These are phyloP conservation scores for Dactylellina drechsleri DNA, from an alignment of 2,329 filamentous ascomycete species.

Conservation along the genomic window DNA sequence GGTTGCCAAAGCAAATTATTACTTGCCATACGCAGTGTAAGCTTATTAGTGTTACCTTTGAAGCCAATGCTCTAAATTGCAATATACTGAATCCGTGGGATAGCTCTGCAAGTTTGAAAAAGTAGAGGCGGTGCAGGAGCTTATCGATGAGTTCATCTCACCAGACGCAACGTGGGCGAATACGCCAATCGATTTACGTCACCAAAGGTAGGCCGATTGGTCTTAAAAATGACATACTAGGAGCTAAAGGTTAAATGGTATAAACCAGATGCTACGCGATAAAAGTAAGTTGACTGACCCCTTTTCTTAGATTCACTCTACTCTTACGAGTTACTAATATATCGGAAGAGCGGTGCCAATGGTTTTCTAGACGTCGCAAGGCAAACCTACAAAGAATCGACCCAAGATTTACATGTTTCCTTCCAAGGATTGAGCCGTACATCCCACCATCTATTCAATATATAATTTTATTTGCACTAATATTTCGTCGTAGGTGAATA, in stretches of 20 bases:
- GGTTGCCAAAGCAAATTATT: conserved; percentile 74
- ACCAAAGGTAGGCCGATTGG: conserved; percentile 71
- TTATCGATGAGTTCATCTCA: conserved; percentile 79
- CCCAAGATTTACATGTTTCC: conserved; percentile 78
- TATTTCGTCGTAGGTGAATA: conserved; percentile 15
- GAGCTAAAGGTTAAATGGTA: conserved; percentile 59
- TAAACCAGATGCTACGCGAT: conserved; percentile 75
- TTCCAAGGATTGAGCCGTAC: conserved; percentile 74
- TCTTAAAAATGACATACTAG: neutral
- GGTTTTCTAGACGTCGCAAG: conserved; percentile 88
- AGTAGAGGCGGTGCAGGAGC: conserved; percentile 69
- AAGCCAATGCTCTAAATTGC: neutral
- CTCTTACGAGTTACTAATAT: neutral
- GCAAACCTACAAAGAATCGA: conserved; percentile 88
- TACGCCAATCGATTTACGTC: conserved; percentile 83
- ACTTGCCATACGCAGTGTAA: conserved; percentile 71
- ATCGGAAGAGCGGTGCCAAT: conserved; percentile 75
- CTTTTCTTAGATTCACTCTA: conserved; percentile 4
- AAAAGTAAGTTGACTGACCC: conserved; percentile 66
- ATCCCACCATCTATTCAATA: conserved; percentile 37
- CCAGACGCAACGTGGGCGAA: conserved; percentile 81
- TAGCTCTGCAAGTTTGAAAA: conserved; percentile 73
- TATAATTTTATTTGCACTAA: neutral
- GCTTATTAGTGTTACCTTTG: conserved; percentile 3
- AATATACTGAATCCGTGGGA: neutral